Base-by-base conservation (phyloP, 2,329 filamentous ascomycete species). In the Sporothrix humicola region DNA sequence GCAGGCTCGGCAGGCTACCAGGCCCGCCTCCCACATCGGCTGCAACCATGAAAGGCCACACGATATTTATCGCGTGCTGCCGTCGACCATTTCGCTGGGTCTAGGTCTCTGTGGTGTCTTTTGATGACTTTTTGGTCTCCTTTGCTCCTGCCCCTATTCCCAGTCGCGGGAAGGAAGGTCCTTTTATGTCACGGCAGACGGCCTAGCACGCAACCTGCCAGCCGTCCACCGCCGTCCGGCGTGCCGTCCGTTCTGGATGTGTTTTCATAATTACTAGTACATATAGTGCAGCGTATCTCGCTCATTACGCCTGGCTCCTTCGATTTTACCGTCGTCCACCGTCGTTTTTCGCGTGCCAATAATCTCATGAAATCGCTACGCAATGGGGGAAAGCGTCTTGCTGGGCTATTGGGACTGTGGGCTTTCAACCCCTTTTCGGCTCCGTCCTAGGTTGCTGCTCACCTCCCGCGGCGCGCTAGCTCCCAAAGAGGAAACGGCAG, bases 381-480 rank as follows among this genome's bases (percentile, higher is more conserved):
- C 63, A 50, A 66, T 63, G 10, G n/a, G 46, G 48, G 65, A 52
- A 52, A 42, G 50, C 46, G 66, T 42, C 42, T 13, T 46, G 37
- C n/a, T 69, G 44, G 20, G n/a, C 52, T 48, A 17, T 48, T 48
- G 46, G 46, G 46, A 13, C 46, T 48, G 10, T 56, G 52, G 52
- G 13, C 50, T 37, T 72, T 65, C 70, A 50, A 37, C 31, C 70
- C 70, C 69, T 26, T 65, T 72, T 72, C 58, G 70, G 70, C 58
- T 65, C 58, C 70, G 58, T 72, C 58, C 63, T 68, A 15, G 42
- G 23, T 48, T n/a, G 37, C 71, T 44, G 52, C 26, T 44, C 58
- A 66, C 46, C 61, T 68, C 61, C 63, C 63, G 71, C 54, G 31
- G 12, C 15, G 42, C 26, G 23, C 71, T 73, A 73, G 63, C 48